Evolutionary conservation across 83 land plant genomes (phyloP), one percentile per base, ranked within the genome.

Genomic region (Larix sibirica): DNA sequence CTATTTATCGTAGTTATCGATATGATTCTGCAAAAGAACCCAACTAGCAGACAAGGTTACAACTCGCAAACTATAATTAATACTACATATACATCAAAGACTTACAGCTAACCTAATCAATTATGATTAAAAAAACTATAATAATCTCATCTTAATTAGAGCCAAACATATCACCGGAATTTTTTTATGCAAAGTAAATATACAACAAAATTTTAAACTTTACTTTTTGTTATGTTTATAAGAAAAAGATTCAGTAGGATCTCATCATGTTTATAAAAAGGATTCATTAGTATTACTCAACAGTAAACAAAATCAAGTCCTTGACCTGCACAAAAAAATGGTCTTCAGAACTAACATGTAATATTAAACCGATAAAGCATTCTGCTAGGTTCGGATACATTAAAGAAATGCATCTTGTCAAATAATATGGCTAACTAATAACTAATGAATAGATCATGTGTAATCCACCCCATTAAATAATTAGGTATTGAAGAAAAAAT

Each of bases 1-100:
- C 77, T 73, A 73, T 33, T 21, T 74, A 74, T 74, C 77, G 21
- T 74, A 54, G 13, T n/a, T 74, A 74, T 38, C 77, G 26, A 44
- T n/a, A 70, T n/a, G 56, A 44, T 71, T 71, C 76, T 44, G 77
- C 77, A 74, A 20, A 47, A 12, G 58, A 23, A 74, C 28, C 58
- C 56, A 74, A 23, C 77, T 28, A 10, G 4, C 4, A 9, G 26
- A 73, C 4, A 18, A 70, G 17, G 26, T 74, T 74, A 74, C 12
- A 44, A 20, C 58, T 24, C 44, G 58, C 77, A 44, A 74, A 44
- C 23, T 74, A 74, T 74, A 56, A 44, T 54, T 13, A 54, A 13
- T 13, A 0, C 58, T 74, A 54, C 77, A 74, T 74, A 74, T 74
- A 74, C 54, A 44, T 73, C 21, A 74, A 40, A 47, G 23, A 74